These are phyloP conservation scores for Lipomyces kockii DNA, from an alignment of 805 yeast species.

Conservation along the genomic window DNA sequence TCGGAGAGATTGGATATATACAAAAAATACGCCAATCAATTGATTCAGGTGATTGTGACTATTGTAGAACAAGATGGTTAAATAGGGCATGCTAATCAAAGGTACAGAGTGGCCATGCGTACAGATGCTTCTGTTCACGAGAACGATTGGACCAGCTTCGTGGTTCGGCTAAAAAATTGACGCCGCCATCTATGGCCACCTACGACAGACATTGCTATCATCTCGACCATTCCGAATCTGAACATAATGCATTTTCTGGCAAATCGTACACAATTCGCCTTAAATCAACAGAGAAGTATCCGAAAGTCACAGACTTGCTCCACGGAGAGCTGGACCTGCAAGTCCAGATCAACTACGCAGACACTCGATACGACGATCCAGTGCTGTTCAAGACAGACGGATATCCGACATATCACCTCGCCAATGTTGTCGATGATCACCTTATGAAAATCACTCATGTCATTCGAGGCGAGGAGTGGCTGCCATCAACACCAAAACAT, in stretches of 20 bases:
- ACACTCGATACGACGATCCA: slow-evolving; percentile 85
- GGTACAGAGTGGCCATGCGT: slow-evolving; percentile 64
- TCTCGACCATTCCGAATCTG: slow-evolving; percentile 51
- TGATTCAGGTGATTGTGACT: slow-evolving; percentile 50
- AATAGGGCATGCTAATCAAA: neutral
- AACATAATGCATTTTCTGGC: slow-evolving; percentile 43
- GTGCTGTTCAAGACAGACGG: slow-evolving; percentile 91
- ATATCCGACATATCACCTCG: slow-evolving; percentile 94
- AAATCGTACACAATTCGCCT: slow-evolving; percentile 67
- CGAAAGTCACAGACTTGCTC: slow-evolving; percentile 68
- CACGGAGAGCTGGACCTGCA: slow-evolving; percentile 80
- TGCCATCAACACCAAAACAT: slow-evolving; percentile 94
- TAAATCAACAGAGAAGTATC: slow-evolving; percentile 73
- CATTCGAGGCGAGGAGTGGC: slow-evolving; percentile 97
- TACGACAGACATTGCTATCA: slow-evolving; percentile 82
- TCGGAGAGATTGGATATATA: slow-evolving; percentile 77
- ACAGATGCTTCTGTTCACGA: slow-evolving; percentile 83
- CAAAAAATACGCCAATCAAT: slow-evolving; percentile 56
- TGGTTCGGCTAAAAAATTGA: slow-evolving; percentile 70
- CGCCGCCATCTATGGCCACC: slow-evolving; percentile 89
- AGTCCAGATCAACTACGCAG: slow-evolving; percentile 72
- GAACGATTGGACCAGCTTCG: slow-evolving; percentile 72
- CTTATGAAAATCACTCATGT: slow-evolving; percentile 92
- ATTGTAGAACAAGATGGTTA: neutral
- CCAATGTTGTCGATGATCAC: slow-evolving; percentile 94